phyloP scores from a whole-genome alignment of 768 basidiomycete species.

The Calocera viscosa region DNA sequence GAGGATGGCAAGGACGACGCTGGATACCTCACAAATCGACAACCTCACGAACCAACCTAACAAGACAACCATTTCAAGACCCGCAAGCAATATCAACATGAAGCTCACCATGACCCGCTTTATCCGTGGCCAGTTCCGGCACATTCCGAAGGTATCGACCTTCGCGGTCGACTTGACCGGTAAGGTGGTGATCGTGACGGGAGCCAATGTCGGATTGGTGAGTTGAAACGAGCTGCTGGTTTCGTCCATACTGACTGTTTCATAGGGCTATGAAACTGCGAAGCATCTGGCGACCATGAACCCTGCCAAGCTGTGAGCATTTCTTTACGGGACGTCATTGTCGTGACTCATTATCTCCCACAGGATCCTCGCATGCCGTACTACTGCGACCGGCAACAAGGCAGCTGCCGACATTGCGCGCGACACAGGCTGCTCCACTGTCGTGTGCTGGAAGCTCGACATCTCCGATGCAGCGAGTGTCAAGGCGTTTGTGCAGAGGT shows the following conservation, averaged over 20 bases:
- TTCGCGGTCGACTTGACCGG: conserved; percentile 25
- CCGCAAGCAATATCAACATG: not conserved
- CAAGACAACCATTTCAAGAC: too few species aligned
- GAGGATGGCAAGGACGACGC: too few species aligned
- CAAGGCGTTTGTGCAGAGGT: conserved; percentile 30
- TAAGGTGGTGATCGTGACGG: conserved; percentile 39
- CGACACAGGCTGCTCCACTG: conserved; percentile 25
- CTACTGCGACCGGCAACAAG: not conserved
- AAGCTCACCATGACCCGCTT: not conserved
- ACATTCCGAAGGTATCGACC: not conserved
- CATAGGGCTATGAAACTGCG: not conserved
- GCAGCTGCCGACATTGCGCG: not conserved
- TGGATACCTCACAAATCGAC: too few species aligned
- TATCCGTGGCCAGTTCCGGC: not conserved
- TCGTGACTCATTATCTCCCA: not conserved
- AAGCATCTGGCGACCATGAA: conserved; percentile 1
- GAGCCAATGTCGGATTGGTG: conserved; percentile 40
- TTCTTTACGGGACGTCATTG: not conserved
- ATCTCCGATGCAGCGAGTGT: conserved; percentile 35
- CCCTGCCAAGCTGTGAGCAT: not conserved
- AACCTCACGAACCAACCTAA: too few species aligned
- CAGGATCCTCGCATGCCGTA: not conserved
- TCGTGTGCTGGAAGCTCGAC: conserved; percentile 35
- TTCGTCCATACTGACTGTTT: not conserved
- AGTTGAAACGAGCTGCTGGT: not conserved